These are phyloP conservation scores for Mallotus japonicus DNA, from an alignment of 441 rosid genomes.

Conservation along the genomic window DNA sequence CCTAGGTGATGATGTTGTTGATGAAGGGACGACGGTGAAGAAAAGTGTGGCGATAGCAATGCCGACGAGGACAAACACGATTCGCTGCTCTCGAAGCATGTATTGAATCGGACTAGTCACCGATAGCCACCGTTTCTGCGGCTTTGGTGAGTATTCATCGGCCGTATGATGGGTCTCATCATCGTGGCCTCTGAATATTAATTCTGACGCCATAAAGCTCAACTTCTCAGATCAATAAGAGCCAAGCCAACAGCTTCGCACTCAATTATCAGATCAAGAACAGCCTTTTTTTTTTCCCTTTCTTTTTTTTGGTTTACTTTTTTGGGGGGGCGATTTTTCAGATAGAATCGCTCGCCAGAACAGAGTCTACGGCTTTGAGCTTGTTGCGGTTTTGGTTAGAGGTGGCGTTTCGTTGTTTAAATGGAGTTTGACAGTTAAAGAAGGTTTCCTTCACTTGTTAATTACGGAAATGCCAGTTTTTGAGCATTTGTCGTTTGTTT, in stretches of 20 bases:
- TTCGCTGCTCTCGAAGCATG: slow-evolving; percentile 84
- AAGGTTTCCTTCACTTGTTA: slow-evolving; percentile 6
- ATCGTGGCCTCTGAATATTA: slow-evolving; percentile 78
- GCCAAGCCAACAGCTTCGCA: background rate
- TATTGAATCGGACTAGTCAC: slow-evolving; percentile 61
- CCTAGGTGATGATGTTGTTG: slow-evolving; percentile 26
- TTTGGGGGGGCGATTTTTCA: background rate
- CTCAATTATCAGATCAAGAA: slow-evolving; percentile 13
- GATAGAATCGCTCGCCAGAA: slow-evolving; percentile 11
- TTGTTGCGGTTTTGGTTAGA: slow-evolving; percentile 5
- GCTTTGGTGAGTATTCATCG: slow-evolving; percentile 87
- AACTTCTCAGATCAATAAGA: background rate
- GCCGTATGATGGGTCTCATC: slow-evolving; percentile 51
- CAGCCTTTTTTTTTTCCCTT: background rate
- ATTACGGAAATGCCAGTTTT: slow-evolving; percentile 29
- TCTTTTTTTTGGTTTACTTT: no score
- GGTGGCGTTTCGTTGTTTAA: slow-evolving; percentile 28
- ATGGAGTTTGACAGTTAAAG: background rate
- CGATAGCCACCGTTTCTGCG: slow-evolving; percentile 70
- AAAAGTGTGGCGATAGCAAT: slow-evolving; percentile 68
- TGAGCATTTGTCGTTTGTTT: background rate
- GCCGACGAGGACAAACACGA: slow-evolving; percentile 72
- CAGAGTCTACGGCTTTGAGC: background rate
- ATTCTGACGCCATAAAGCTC: slow-evolving; percentile 70
- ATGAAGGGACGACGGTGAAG: slow-evolving; percentile 54